phyloP scores from a whole-genome alignment of 164 flowering plant species.

The Nymphaea thermarum region DNA sequence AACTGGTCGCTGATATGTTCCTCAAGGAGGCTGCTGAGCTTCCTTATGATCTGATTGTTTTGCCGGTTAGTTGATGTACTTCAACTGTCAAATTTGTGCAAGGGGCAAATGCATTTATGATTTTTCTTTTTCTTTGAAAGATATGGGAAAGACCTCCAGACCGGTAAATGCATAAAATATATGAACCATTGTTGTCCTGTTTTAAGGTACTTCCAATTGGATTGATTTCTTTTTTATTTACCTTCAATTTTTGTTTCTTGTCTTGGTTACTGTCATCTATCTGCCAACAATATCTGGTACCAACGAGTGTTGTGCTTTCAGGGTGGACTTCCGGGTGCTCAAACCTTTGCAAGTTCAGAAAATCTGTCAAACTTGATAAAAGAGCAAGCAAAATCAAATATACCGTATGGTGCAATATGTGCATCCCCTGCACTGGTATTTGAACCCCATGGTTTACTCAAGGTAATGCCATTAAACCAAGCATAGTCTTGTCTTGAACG shows the following conservation, averaged over 20 bases:
- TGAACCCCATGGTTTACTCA: conserved; percentile 77
- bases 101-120: neutral
- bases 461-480: conserved; percentile 25
- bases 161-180: no score
- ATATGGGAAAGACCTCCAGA: no score
- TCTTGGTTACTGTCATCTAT: no score
- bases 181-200: no score
- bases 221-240: no score
- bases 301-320: conserved; percentile 7
- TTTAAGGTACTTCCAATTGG: no score
- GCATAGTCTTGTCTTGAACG: no score
- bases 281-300: no score
- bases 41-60: conserved; percentile 66
- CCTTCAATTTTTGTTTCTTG: no score
- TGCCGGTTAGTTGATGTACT: conserved; percentile 51
- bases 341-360: conserved; percentile 64
- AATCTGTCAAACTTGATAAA: conserved; percentile 54
- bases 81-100: no score
- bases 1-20: conserved; percentile 73
- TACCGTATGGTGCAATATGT: conserved; percentile 84
- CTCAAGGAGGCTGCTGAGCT: conserved; percentile 59
- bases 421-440: conserved; percentile 89
- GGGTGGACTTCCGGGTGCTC: conserved; percentile 93
- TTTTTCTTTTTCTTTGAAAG: no score
- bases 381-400: conserved; percentile 54